Evolutionary conservation across 2,329 filamentous ascomycete species (phyloP).

Genomic region (Xylariaceae sp.): DNA sequence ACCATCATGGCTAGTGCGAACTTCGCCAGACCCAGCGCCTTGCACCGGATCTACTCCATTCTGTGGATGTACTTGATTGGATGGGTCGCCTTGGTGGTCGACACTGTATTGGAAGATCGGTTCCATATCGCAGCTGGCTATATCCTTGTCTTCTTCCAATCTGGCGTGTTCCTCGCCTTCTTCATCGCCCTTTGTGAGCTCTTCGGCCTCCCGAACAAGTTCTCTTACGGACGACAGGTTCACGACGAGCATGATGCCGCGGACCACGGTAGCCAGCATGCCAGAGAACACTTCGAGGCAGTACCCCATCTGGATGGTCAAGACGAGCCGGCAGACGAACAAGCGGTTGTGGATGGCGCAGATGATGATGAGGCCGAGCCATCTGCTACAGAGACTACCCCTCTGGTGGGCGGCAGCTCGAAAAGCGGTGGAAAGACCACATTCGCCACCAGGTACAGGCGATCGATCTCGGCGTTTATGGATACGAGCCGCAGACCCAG

Average conservation of each 20-base stretch:
- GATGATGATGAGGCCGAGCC: conserved; percentile 17
- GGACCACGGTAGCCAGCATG: conserved; percentile 10
- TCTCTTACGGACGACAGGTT: conserved; percentile 56
- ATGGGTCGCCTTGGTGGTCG: conserved; percentile 66
- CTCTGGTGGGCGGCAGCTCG: conserved; percentile 69
- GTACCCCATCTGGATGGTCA: conserved; percentile 15
- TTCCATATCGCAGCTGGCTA: conserved; percentile 72
- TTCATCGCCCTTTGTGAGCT: conserved; percentile 73
- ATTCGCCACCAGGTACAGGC: conserved; percentile 49
- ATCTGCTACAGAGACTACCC: conserved; percentile 53
- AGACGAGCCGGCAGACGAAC: conserved; percentile 12
- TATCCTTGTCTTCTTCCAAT: conserved; percentile 71
- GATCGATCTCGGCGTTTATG: conserved; percentile 33
- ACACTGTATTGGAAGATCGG: conserved; percentile 71
- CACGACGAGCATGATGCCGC: conserved; percentile 40
- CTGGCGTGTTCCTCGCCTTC: conserved; percentile 64
- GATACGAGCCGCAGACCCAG: conserved; percentile 17
- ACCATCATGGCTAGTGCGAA: conserved; percentile 63
- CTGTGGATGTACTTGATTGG: conserved; percentile 76
- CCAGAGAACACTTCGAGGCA: conserved; percentile 25
- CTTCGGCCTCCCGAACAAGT: conserved; percentile 66
- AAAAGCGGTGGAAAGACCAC: conserved; percentile 53
- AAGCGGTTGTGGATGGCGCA: conserved; percentile 6
- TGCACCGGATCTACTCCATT: conserved; percentile 72
- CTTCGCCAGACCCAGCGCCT: conserved; percentile 73